These are phyloP conservation scores for Elaeagnus macrophylla DNA, from an alignment of 306 rosid genomes.

Conservation along the genomic window DNA sequence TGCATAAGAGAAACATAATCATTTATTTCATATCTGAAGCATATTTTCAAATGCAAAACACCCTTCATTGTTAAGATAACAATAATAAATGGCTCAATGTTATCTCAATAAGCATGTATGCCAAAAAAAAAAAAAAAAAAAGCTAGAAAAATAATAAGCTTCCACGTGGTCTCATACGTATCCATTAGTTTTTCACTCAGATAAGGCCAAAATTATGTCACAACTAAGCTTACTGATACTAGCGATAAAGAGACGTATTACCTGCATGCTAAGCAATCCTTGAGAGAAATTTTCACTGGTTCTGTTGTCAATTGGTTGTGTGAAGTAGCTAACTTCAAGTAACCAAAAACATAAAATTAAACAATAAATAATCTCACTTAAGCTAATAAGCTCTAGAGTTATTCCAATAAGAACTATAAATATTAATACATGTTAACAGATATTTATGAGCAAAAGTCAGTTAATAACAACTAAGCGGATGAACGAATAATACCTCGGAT, in stretches of 20 bases:
- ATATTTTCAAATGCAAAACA: too few species aligned
- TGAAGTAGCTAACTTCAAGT: constrained; percentile 48
- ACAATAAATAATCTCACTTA: neutral
- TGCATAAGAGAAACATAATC: neutral
- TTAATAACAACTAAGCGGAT: too few species aligned
- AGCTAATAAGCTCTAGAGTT: neutral
- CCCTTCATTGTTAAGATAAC: too few species aligned
- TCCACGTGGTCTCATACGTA: neutral
- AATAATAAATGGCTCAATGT: too few species aligned
- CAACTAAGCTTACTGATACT: neutral
- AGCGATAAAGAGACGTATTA: constrained; percentile 13
- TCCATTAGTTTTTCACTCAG: neutral
- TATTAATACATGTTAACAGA: too few species aligned
- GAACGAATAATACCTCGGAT: constrained; percentile 36
- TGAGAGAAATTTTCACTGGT: constrained; percentile 87
- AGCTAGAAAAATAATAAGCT: too few species aligned
- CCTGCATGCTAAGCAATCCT: constrained; percentile 99
- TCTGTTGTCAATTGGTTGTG: constrained; percentile 48
- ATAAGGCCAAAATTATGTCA: neutral
- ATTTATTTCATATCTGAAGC: neutral
- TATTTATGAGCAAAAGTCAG: too few species aligned
- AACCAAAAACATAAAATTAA: neutral
- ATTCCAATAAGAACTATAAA: neutral
- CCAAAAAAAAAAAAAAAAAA: too few species aligned
- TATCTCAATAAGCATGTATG: too few species aligned